These are phyloP conservation scores for Calonectria pseudoturangicola DNA, from an alignment of 2,329 filamentous ascomycete species.

Conservation along the genomic window DNA sequence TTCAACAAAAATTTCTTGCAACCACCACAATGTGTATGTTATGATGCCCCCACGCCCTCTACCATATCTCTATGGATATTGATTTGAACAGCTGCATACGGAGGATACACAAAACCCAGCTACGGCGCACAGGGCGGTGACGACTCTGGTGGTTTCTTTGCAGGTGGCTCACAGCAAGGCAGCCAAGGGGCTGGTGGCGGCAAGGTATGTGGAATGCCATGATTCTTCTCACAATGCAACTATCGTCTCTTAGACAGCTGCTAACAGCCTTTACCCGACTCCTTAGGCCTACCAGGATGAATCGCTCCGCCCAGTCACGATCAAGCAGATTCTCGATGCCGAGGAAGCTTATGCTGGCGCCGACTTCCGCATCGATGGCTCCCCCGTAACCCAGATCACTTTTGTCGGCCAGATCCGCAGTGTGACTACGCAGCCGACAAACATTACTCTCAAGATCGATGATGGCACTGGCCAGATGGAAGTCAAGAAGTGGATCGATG, in stretches of 20 bases:
- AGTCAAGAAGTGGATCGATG: constrained; percentile 90
- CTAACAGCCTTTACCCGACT: constrained; percentile 40
- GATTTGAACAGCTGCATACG: constrained; percentile 67
- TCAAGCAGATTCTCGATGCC: constrained; percentile 94
- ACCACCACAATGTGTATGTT: constrained; percentile 60
- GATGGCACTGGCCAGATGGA: constrained; percentile 96
- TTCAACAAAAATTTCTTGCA: constrained; percentile 44
- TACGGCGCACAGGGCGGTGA: constrained; percentile 75
- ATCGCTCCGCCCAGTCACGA: constrained; percentile 92
- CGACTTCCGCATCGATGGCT: constrained; percentile 89
- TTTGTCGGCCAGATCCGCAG: constrained; percentile 94
- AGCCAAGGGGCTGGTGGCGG: constrained; percentile 68
- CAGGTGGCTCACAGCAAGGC: constrained; percentile 75
- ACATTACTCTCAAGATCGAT: constrained; percentile 94
- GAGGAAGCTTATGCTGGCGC: constrained; percentile 82
- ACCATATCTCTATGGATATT: constrained; percentile 33
- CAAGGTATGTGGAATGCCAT: constrained; percentile 61
- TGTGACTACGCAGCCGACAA: constrained; percentile 90
- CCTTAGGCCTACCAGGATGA: constrained; percentile 82
- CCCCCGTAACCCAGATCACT: constrained; percentile 81
- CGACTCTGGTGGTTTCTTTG: constrained; percentile 78
- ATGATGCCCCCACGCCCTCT: neutral
- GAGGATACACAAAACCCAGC: constrained; percentile 65
- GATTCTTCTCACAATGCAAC: neutral
- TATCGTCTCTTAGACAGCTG: neutral